Conservation (phyloP, 2,329 filamentous ascomycete genomes). For the Grosmannia penicillata region DNA sequence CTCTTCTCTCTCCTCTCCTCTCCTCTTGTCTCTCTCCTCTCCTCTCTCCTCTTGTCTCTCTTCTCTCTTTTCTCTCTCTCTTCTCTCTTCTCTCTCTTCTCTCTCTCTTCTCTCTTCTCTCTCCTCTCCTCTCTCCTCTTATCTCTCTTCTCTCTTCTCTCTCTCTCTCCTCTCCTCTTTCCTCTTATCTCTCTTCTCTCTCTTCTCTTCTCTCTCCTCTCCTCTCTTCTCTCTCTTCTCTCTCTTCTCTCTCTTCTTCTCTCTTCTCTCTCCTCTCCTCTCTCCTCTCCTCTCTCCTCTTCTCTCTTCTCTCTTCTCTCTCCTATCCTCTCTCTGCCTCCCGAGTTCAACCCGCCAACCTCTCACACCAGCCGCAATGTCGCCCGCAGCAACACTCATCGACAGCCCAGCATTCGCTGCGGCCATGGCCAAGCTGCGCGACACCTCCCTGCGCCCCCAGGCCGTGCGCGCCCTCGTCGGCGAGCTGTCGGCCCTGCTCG, state of each 20-base stretch:
- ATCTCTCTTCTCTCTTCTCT: background rate
- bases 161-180: background rate
- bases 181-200: background rate
- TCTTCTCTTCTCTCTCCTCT: background rate
- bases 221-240: background rate
- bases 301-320: constrained; percentile 31
- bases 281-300: background rate
- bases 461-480: constrained; percentile 61
- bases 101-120: too few species aligned
- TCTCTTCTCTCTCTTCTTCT: background rate
- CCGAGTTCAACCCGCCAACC: background rate
- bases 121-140: too few species aligned
- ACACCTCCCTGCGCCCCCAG: constrained; percentile 45
- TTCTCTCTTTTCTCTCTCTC: too few species aligned
- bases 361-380: constrained; percentile 2
- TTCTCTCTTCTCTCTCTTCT: too few species aligned
- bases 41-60: too few species aligned
- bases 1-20: too few species aligned
- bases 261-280: constrained; percentile 19
- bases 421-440: constrained; percentile 58
- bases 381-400: constrained; percentile 33
- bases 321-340: background rate
- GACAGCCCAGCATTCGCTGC: constrained; percentile 70
- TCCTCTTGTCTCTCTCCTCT: too few species aligned
- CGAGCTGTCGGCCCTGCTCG: constrained; percentile 72